phyloP scores from a whole-genome alignment of 2,329 filamentous ascomycete genomes.

The Colletotrichum sp. region DNA sequence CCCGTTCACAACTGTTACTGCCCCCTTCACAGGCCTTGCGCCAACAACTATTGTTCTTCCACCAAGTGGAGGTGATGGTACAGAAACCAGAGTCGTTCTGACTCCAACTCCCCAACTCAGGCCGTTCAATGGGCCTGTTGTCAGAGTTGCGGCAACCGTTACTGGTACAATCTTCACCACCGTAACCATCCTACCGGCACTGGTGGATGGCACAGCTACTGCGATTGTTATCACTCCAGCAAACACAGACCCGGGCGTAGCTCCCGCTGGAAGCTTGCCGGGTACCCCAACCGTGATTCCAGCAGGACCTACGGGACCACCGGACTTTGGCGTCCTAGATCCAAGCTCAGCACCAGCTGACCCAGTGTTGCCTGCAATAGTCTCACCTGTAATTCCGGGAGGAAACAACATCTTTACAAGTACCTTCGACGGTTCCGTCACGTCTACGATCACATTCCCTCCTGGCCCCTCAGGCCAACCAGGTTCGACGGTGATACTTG shows the following conservation, averaged over 20 bases:
- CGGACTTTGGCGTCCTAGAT: background rate
- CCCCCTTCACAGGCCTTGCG: background rate
- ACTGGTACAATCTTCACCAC: background rate
- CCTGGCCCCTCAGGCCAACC: background rate
- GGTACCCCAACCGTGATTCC: background rate
- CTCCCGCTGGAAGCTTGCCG: background rate
- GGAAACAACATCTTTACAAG: background rate
- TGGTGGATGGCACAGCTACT: background rate
- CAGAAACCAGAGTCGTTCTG: background rate
- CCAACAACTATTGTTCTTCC: background rate
- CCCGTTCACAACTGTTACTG: background rate
- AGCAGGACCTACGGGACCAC: background rate
- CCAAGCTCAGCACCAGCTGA: background rate
- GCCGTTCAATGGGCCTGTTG: background rate
- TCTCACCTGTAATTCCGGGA: background rate
- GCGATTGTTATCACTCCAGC: background rate
- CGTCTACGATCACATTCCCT: background rate
- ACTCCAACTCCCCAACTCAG: background rate
- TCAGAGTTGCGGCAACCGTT: background rate
- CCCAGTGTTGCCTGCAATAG: background rate
- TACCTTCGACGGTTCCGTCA: background rate
- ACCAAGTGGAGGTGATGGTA: background rate
- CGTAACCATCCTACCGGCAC: background rate
- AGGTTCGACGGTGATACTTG: background rate
- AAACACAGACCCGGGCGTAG: background rate